Base-by-base conservation (phyloP, 768 basidiomycete genomes). In the Podaxis mareebaensis region DNA sequence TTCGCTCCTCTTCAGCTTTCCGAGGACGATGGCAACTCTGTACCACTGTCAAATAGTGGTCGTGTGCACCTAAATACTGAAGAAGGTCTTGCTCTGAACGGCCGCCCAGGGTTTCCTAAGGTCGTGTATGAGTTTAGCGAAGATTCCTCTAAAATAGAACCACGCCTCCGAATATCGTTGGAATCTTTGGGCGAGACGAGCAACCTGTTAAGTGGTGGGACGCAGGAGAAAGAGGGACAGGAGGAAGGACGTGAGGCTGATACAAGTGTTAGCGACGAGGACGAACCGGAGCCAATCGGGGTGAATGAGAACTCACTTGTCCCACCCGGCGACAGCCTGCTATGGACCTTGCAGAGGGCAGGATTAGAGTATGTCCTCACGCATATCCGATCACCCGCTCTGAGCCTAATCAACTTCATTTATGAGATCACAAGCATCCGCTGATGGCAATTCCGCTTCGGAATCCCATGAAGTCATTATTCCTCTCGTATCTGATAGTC, bases 401-500 rank as follows among this genome's bases (percentile, higher is more conserved):
- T 28, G 11, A 4, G 5, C n/a, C 40, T 53, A 26, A n/a, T 38
- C 11, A 12, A 26, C 6, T 6, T 28, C 4, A 11, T 30, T 38
- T 11, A 11, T 22, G 4, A 46, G 46, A 2, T 20, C 36, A 5
- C 58, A 13, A 49, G 58, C 42, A 51, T 38, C 57, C 30, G 15
- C 15, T 64, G 64, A 58, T 69, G 76, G 7, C 30, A n/a, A 26
- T 38, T 7, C 36, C 22, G 24, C 46, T 28, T 26, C 46, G 20
- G 46, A 48, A 15, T 28, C 46, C 13, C 61, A 24, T 49, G 90
- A 95, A 68, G 71, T 94, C 6, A 80, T 92, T 57, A 89, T 96
- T 39, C 89, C 92, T 2, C 84, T 97, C 5, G 80, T 82, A n/a
- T 87, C 91, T 38, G 94, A 96, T 70, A 79, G 84, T 12, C 85